Base-by-base conservation (phyloP, 2,329 filamentous ascomycete genomes). In the Exophiala lecanii-corni region DNA sequence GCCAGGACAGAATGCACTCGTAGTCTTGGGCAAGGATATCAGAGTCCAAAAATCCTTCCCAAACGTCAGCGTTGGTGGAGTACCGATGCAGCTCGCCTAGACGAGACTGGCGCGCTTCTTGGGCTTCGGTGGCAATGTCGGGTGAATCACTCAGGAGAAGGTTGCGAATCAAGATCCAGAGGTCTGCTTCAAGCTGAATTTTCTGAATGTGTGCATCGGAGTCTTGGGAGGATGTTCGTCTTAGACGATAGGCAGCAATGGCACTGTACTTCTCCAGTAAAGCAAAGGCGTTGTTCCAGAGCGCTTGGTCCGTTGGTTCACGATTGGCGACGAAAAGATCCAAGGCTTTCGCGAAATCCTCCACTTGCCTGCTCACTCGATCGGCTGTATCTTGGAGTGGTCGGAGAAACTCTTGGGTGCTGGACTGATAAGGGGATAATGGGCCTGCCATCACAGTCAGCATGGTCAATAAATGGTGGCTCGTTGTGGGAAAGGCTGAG, bases 171-270 rank as follows among this genome's bases (percentile, higher is more conserved):
- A 55, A 36, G 10, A 43, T 41, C 92, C 92, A 98, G 0, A 89
- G 92, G 57, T 94, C 87, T 30, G 82, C 79, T 65, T 98, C 92
- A 51, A 84, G 76, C 63, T 94, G 81, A 74, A 88, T 84, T 43
- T 79, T 76, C 58, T 75, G 72, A 9, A 83, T 73, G 70, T 45
- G 70, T 39, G 52, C 58, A 46, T 55, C 55, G 50, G 33, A 52
- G 39, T 56, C 57, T 38, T 54, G 48, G 33, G 43, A 51, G 2
- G 49, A 12, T 10, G 47, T 50, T 32, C 43, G 51, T 17, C 50
- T 36, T 61, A 59, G 26, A 66, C 61, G 5, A 70, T 62, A 37
- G n/a, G 74, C 65, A 9, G 78, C 74, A 36, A 79, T 68, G n/a
- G 68, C 65, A 51, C 72, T 65, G 63, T 87, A 91, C 54, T 71